Conservation (phyloP, 129 eudicot species). For the Cynara cardunculus region DNA sequence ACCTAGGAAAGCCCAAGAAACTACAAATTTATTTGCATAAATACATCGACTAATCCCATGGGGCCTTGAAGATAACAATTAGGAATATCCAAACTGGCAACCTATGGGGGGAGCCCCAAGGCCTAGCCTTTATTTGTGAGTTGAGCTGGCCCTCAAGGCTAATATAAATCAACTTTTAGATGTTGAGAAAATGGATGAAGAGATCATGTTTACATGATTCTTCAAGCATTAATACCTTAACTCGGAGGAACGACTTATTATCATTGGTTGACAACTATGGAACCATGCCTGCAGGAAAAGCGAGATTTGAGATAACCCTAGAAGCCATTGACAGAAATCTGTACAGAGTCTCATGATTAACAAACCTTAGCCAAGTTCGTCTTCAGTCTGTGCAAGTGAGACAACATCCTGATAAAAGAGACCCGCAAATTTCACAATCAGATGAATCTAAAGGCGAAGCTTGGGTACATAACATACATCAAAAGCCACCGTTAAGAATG, state of each 20-base stretch:
- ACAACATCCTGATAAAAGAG: too few relatives aligned
- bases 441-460: too few relatives aligned
- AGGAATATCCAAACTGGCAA: too few relatives aligned
- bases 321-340: neutral
- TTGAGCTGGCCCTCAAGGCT: too few relatives aligned
- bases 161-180: neutral
- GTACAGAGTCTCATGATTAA: neutral
- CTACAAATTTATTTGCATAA: too few relatives aligned
- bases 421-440: too few relatives aligned
- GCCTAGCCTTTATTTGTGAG: too few relatives aligned
- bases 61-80: neutral
- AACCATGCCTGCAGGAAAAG: slow-evolving; percentile 75
- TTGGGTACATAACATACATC: too few relatives aligned
- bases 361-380: slow-evolving; percentile 82
- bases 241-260: slow-evolving; percentile 89
- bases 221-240: slow-evolving; percentile 50
- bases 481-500: too few relatives aligned
- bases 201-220: neutral
- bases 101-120: too few relatives aligned
- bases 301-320: slow-evolving; percentile 2
- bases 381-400: too few relatives aligned
- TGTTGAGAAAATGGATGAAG: neutral
- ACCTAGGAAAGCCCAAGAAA: too few relatives aligned
- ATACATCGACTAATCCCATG: slow-evolving; percentile 5
- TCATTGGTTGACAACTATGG: slow-evolving; percentile 92